Base-by-base conservation (phyloP, 345 rosid genomes). In the Eucalyptus erythrocorys region DNA sequence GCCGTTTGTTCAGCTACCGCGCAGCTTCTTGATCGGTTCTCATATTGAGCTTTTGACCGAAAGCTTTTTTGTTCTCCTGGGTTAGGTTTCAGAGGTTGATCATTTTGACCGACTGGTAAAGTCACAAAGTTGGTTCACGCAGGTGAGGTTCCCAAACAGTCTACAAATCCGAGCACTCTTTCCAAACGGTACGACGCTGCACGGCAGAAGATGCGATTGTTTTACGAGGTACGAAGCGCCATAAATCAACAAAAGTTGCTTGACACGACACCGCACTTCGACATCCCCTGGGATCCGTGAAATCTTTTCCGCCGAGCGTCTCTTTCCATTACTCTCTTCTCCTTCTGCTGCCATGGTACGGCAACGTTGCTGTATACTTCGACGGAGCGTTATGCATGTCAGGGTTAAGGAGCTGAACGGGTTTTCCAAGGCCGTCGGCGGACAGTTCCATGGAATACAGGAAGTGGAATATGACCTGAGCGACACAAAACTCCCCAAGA, bases 111-210 rank as follows among this genome's bases (percentile, higher is more conserved):
- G 82, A 21, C 76, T n/a, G 76, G 76, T 14, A 64, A n/a, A 64
- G 21, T 64, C 3, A 3, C 76, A 2, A 2, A n/a, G 76, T 7
- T 0, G 76, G n/a, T 15, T 4, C 5, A 4, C 4, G 40, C 19
- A 19, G 45, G 45, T 10, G 82, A 32, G 43, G 43, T 9, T 17
- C 81, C 81, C 43, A 34, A 3, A 34, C 43, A 5, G 24, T 71
- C 1, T 0, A 17, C 11, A 68, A 32, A 7, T 32, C 37, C 13
- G 42, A 8, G 81, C 30, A 34, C 21, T 17, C 11, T 34, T 34
- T 34, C 81, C 2, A 9, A 7, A 3, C 43, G 45, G 45, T 5
- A 37, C 81, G 45, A 34, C 81, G 43, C 5, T 8, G 42, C 6
- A 34, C 42, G 27, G 82, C 37, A 19, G 81, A 9, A 71, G 22